A percentile compares a stretch with the other conserved stretches of the same genome.
Conservation (phyloP, 129 eudicot genomes). For the Cynara cardunculus region DNA sequence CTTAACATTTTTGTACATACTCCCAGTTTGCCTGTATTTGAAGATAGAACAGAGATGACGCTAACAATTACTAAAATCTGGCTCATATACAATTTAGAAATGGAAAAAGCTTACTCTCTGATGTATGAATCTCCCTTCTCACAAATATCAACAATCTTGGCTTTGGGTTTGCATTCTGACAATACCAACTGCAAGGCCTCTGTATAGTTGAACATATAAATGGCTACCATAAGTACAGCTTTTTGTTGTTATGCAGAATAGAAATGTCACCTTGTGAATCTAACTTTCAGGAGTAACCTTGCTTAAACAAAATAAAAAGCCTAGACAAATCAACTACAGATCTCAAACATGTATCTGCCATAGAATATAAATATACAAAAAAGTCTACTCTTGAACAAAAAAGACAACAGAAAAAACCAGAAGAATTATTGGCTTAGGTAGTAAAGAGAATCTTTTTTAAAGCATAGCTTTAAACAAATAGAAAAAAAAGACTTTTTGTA, state of each 20-base stretch:
- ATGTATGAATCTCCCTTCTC: slow-evolving; percentile 86
- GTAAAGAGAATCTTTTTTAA: background rate
- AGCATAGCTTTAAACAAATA: background rate
- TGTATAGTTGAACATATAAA: slow-evolving; percentile 24
- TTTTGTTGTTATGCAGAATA: background rate
- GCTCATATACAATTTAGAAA: background rate
- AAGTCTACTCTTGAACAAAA: background rate
- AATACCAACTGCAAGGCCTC: slow-evolving; percentile 93
- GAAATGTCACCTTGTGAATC: background rate
- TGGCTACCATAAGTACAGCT: background rate
- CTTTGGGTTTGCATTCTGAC: slow-evolving; percentile 87
- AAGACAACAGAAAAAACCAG: background rate
- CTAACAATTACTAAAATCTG: background rate
- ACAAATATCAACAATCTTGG: slow-evolving; percentile 86
- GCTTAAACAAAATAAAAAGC: background rate
- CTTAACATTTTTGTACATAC: slow-evolving; percentile 85
- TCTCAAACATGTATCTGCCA: background rate
- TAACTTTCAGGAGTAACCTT: background rate
- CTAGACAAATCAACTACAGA: background rate
- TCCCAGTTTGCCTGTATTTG: slow-evolving; percentile 60
- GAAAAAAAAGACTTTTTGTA: background rate
- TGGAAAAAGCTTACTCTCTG: slow-evolving; percentile 50
- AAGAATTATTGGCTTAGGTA: background rate
- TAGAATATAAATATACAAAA: background rate
- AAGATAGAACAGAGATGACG: background rate